Evolutionary conservation across 768 basidiomycete genomes (phyloP).

Genomic region (Boletus subcaerulescens): DNA sequence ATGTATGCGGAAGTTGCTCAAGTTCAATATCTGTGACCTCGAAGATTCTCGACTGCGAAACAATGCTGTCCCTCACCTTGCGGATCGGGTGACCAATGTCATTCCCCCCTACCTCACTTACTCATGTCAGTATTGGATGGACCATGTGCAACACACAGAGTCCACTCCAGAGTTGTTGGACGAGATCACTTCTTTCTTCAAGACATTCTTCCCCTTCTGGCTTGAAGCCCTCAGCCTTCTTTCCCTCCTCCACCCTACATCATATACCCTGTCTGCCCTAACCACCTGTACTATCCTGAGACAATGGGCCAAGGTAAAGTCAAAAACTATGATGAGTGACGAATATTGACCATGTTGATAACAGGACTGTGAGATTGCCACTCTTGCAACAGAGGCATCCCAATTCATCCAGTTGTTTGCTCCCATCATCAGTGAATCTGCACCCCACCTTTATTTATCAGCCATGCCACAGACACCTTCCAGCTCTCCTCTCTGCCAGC

Average conservation of each 20-base stretch:
- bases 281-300: constrained; percentile 6
- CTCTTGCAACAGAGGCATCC: constrained; percentile 23
- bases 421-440: constrained; percentile 27
- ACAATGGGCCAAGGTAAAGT: constrained; percentile 19
- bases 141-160: constrained; percentile 21
- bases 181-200: constrained; percentile 19
- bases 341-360: not conserved
- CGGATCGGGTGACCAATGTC: constrained; percentile 10
- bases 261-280: constrained; percentile 7
- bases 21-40: constrained; percentile 40
- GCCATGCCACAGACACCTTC: constrained; percentile 35
- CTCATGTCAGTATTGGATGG: constrained; percentile 37
- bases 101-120: constrained; percentile 35
- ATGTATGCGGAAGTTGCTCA: constrained; percentile 32
- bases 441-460: constrained; percentile 40
- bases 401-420: constrained; percentile 33
- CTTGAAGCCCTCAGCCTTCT: constrained; percentile 35
- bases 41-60: constrained; percentile 34
- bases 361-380: constrained; percentile 12
- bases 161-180: constrained; percentile 14
- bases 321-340: not conserved
- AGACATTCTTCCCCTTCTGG: constrained; percentile 35
- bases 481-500: constrained; percentile 22
- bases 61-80: constrained; percentile 19
- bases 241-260: constrained; percentile 2